A percentile compares a stretch with the other conserved stretches of the same genome.
Conservation (phyloP, 2,329 filamentous ascomycete genomes). For the Fusarium anguioides region DNA sequence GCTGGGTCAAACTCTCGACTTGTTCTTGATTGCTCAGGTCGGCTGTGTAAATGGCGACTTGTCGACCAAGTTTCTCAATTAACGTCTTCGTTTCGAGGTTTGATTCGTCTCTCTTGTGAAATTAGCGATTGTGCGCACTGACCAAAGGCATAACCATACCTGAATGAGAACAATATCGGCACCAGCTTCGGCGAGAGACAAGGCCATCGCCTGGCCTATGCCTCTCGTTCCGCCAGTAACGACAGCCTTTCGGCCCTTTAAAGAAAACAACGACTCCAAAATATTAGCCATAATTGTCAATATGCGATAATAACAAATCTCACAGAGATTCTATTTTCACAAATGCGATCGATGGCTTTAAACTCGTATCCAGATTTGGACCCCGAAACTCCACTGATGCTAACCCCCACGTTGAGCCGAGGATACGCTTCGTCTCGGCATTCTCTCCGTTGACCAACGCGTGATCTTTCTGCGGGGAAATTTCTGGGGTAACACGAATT, state of each 20-base stretch:
- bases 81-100: constrained; percentile 65
- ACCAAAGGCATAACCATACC: constrained; percentile 47
- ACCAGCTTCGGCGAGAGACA: constrained; percentile 70
- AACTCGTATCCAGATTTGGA: not conserved
- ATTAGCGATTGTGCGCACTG: not conserved
- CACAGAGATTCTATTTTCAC: no score
- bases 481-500: not conserved
- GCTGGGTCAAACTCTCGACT: constrained; percentile 68
- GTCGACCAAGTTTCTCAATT: constrained; percentile 73
- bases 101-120: constrained; percentile 52
- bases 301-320: no score
- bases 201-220: constrained; percentile 66
- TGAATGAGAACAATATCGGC: constrained; percentile 67
- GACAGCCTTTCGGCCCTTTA: constrained; percentile 66
- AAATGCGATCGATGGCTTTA: not conserved
- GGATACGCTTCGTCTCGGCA: not conserved
- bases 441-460: not conserved
- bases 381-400: not conserved
- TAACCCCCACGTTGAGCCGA: constrained; percentile 1
- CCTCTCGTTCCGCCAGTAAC: constrained; percentile 67
- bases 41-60: constrained; percentile 72
- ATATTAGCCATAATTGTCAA: not conserved
- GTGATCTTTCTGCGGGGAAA: constrained; percentile 2
- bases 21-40: constrained; percentile 71
- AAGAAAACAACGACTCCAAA: constrained; percentile 57